These are phyloP conservation scores for Metarhizium guizhouense DNA, from an alignment of 2,329 filamentous ascomycete genomes.

Conservation along the genomic window DNA sequence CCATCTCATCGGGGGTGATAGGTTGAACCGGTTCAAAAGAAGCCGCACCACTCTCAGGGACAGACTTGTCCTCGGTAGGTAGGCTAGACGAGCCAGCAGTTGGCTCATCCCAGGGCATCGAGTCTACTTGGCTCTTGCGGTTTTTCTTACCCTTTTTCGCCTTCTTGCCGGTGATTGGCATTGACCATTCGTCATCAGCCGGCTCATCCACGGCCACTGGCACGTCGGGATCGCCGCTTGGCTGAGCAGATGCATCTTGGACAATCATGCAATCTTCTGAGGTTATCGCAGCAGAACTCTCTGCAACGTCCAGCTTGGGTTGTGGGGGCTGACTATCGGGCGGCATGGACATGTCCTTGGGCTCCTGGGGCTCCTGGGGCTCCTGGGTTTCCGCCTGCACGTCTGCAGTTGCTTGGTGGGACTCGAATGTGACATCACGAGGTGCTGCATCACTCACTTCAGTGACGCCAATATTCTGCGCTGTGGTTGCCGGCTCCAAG, in stretches of 20 bases:
- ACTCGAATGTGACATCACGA: constrained; percentile 3
- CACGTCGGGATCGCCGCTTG: constrained; percentile 1
- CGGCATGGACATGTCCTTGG: not conserved
- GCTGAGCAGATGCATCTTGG: not conserved
- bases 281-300: not conserved
- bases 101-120: not conserved
- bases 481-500: constrained; percentile 8
- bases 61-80: not conserved
- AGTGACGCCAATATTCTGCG: constrained; percentile 4
- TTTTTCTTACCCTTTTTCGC: constrained; percentile 13
- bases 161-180: constrained; percentile 10
- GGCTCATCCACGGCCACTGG: constrained; percentile 1
- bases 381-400: not conserved
- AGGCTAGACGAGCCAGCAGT: not conserved
- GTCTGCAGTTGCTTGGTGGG: not conserved
- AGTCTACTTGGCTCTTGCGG: constrained; percentile 5
- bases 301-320: not conserved
- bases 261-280: not conserved
- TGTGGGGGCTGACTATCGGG: not conserved
- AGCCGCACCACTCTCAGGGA: not conserved
- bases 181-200: constrained; percentile 8
- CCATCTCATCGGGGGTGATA: not conserved
- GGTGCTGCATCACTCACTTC: constrained; percentile 3
- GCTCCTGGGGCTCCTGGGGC: not conserved
- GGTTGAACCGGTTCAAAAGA: not conserved